Conservation (phyloP, 768 basidiomycete genomes). For the Boletus tylopilopsis region DNA sequence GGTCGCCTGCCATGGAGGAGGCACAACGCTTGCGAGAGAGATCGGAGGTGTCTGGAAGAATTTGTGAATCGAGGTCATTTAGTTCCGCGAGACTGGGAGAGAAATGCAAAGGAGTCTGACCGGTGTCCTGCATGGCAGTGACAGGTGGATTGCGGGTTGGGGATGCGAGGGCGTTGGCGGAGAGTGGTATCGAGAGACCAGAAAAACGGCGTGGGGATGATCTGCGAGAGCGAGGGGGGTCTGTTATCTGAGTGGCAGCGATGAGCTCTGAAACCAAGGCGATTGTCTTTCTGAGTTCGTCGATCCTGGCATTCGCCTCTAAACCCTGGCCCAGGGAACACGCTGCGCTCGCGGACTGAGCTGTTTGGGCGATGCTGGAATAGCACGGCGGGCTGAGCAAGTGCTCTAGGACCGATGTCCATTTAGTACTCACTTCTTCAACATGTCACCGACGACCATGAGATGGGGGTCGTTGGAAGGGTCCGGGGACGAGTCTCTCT, state of each 20-base stretch:
- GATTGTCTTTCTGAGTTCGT: constrained; percentile 54
- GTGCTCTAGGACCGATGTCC: neutral
- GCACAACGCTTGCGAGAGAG: constrained; percentile 50
- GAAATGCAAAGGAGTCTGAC: constrained; percentile 21
- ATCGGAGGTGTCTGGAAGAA: constrained; percentile 34
- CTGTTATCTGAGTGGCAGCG: constrained; percentile 38
- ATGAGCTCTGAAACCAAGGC: constrained; percentile 53
- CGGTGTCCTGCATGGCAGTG: constrained; percentile 22
- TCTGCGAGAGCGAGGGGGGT: constrained; percentile 31
- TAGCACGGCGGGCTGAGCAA: constrained; percentile 20
- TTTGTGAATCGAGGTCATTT: constrained; percentile 20
- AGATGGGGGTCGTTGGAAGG: constrained; percentile 44
- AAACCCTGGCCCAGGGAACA: constrained; percentile 44
- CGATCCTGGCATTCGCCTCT: constrained; percentile 49
- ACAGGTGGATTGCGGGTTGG: constrained; percentile 20
- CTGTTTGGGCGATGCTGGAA: constrained; percentile 59
- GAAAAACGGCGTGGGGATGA: constrained; percentile 25
- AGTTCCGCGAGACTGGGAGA: constrained; percentile 14
- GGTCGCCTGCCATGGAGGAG: constrained; percentile 43
- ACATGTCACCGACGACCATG: constrained; percentile 45
- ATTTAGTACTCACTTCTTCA: constrained; percentile 46
- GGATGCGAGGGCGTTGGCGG: constrained; percentile 34
- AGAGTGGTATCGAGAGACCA: constrained; percentile 33
- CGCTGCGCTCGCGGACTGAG: constrained; percentile 51
- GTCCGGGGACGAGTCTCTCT: constrained; percentile 28